These are phyloP conservation scores for Saprolegnia diclina DNA, from an alignment of 352 stramenopile species.

Conservation along the genomic window DNA sequence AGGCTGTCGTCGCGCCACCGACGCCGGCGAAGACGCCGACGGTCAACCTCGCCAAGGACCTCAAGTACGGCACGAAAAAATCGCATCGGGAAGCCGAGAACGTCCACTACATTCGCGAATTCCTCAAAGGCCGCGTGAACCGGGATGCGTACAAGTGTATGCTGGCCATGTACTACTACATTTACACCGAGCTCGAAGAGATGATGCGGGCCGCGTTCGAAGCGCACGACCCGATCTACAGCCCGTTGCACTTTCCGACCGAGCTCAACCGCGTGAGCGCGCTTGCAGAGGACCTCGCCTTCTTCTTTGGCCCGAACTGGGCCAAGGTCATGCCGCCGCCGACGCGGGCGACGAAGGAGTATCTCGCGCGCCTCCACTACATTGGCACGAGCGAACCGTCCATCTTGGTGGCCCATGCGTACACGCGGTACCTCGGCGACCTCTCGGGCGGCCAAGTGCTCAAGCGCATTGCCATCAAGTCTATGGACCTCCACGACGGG, in stretches of 20 bases:
- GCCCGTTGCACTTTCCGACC: slow-evolving; percentile 43
- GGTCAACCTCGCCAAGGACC: slow-evolving; percentile 34
- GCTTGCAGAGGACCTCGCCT: slow-evolving; percentile 46
- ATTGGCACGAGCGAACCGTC: slow-evolving; percentile 46
- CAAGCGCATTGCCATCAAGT: slow-evolving; percentile 38
- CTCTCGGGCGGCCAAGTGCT: slow-evolving; percentile 67
- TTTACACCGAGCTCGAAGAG: slow-evolving; percentile 56
- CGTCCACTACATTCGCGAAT: slow-evolving; percentile 69
- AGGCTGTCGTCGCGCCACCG: not conserved
- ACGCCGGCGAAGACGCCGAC: not conserved
- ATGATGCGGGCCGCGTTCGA: not conserved
- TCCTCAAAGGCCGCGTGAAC: slow-evolving; percentile 59
- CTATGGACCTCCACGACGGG: slow-evolving; percentile 31
- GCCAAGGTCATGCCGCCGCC: slow-evolving; percentile 33
- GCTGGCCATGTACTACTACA: slow-evolving; percentile 45
- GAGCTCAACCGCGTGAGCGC: slow-evolving; percentile 34
- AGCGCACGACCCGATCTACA: slow-evolving; percentile 32
- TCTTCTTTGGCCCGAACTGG: slow-evolving; percentile 45
- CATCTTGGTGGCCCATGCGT: slow-evolving; percentile 59
- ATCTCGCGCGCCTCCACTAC: not conserved
- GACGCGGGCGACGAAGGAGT: slow-evolving; percentile 27
- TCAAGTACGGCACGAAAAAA: slow-evolving; percentile 59
- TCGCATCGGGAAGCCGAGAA: slow-evolving; percentile 63
- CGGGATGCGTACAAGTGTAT: slow-evolving; percentile 44
- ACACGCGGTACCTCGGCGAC: slow-evolving; percentile 77